Evolutionary conservation across 106 monocot genomes (phyloP), one percentile per base, ranked within the genome.

Genomic region (Gastrodia elata): DNA sequence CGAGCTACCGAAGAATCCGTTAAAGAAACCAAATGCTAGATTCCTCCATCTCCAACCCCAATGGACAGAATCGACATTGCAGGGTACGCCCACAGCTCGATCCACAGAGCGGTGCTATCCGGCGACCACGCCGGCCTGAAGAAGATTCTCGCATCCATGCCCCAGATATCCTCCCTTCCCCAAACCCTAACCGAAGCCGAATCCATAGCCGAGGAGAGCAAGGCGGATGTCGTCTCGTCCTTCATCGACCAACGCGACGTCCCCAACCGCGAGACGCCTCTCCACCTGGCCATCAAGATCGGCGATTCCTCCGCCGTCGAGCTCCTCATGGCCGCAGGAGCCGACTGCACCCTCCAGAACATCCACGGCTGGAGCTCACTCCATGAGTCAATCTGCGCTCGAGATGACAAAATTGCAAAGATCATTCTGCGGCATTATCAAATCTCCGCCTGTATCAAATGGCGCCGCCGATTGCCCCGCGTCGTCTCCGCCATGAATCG

Each of bases 331-430:
- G 24, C 72, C 43, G 85, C 85, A n/a, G 88, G 88, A 41, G 85
- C 88, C 0, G 85, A 88, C 34, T 88, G 78, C 76, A 75, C 68
- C 56, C 82, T 88, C 41, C 88, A 88, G 44, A 88, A 85, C 64
- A 80, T 85, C 67, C 82, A 76, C n/a, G 88, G 88, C 0, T 88
- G 88, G 85, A 80, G 73, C 20, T 78, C 88, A 20, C 80, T 88
- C 28, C 84, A 88, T 40, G 88, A 88, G 26, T 82, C 85, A 20
- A 81, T 88, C 72, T 85, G 82, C 52, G 44, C 48, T 3, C 69
- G 78, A 20, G 78, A 88, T 52, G 82, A 83, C 13, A 25, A 11
- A 2, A 77, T 88, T 28, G 88, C 80, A 0, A 69, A 46, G 73
- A 81, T 81, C 42, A 88, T 88, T 8, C 73, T 85, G 28, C 71